These are phyloP conservation scores for Ambrosiella cleistominuta DNA, from an alignment of 2,329 filamentous ascomycete genomes.

Conservation along the genomic window DNA sequence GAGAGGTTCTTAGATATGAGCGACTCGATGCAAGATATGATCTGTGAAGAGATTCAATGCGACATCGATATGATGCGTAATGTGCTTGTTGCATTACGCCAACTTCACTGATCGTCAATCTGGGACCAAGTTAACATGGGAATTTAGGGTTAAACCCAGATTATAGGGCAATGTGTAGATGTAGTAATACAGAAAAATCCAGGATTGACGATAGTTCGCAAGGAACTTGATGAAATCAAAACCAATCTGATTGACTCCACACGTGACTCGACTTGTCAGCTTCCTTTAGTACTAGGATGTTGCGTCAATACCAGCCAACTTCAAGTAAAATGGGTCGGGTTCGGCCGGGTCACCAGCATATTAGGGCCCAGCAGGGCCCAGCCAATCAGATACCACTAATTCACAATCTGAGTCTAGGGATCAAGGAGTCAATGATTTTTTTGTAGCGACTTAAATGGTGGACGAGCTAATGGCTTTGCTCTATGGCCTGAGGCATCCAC, in stretches of 20 bases:
- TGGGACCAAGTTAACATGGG: background rate
- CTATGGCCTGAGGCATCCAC: slow-evolving; percentile 12
- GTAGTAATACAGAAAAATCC: background rate
- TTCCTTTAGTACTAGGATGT: background rate
- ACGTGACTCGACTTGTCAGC: slow-evolving; percentile 1
- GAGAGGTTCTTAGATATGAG: slow-evolving; percentile 65
- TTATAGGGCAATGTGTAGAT: background rate
- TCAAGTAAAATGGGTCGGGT: slow-evolving; percentile 8
- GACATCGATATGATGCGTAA: slow-evolving; percentile 47
- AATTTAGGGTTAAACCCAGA: background rate
- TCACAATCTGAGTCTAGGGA: slow-evolving; percentile 10
- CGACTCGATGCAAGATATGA: slow-evolving; percentile 35
- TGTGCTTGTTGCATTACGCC: slow-evolving; percentile 42
- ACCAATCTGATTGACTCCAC: slow-evolving; percentile 2
- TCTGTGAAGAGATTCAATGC: slow-evolving; percentile 30
- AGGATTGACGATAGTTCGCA: background rate
- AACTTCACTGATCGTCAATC: slow-evolving; percentile 33
- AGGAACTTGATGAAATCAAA: background rate
- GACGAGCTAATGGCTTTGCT: background rate
- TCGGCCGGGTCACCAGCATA: slow-evolving; percentile 9
- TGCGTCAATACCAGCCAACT: background rate
- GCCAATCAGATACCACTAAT: slow-evolving; percentile 10
- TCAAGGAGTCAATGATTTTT: slow-evolving; percentile 1
- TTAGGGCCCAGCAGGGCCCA: background rate
- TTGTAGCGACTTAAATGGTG: background rate